Evolutionary conservation across 306 rosid species (phyloP).

Genomic region (Elaeagnus macrophylla): DNA sequence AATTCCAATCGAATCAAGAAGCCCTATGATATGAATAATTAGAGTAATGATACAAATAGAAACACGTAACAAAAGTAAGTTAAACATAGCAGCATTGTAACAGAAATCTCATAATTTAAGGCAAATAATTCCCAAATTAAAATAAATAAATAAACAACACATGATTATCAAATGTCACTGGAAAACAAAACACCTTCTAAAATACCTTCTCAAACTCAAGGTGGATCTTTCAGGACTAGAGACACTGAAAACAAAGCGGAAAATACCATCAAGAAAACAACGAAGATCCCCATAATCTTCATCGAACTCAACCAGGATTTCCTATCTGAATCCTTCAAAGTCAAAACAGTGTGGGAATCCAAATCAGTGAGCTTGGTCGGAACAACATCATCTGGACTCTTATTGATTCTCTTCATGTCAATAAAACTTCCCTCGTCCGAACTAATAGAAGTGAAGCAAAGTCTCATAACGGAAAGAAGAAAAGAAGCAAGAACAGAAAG

Average conservation of each 20-base stretch:
- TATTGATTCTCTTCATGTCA: conserved; percentile 43
- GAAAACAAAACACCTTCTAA: no score
- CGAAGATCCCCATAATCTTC: conserved; percentile 51
- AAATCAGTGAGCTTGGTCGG: conserved; percentile 16
- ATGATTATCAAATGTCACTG: conserved; percentile 9
- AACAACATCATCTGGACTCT: conserved; percentile 21
- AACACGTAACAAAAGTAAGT: neutral
- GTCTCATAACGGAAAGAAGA: no score
- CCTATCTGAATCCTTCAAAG: conserved; percentile 24
- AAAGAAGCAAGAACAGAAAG: no score
- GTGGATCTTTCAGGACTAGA: conserved; percentile 66
- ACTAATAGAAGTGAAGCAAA: no score
- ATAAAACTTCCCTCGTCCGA: conserved; percentile 29
- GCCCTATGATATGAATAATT: neutral
- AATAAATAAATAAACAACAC: neutral
- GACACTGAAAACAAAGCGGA: conserved; percentile 70
- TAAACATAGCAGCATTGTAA: conserved; percentile 1
- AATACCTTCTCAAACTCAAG: conserved; percentile 61
- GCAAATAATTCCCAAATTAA: neutral
- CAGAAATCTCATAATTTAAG: neutral
- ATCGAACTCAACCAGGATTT: conserved; percentile 33
- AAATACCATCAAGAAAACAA: conserved; percentile 45
- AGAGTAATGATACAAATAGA: conserved; percentile 9
- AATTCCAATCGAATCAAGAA: neutral
- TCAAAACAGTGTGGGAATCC: conserved; percentile 22